Conservation (phyloP, 2,329 filamentous ascomycete genomes). For the Cryphonectria parasitica region DNA sequence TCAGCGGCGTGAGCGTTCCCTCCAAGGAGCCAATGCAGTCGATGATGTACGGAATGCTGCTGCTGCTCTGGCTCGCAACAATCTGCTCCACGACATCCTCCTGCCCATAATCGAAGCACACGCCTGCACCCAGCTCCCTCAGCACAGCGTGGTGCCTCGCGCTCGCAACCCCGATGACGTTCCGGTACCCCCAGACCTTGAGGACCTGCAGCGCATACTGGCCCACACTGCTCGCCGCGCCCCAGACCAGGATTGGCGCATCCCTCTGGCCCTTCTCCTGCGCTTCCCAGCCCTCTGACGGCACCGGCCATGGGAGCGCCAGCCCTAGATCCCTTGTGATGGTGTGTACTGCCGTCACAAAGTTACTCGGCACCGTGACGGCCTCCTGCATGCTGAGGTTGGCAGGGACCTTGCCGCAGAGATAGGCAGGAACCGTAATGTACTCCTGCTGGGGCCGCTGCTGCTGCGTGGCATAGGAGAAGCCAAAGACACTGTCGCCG, state of each 20-base stretch:
- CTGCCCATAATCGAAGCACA: conserved; percentile 52
- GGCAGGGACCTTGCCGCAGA: conserved; percentile 50
- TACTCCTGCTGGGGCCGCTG: conserved; percentile 61
- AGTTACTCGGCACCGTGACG: conserved; percentile 59
- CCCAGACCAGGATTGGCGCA: conserved; percentile 54
- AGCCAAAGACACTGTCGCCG: conserved; percentile 61
- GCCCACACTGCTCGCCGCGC: conserved; percentile 56
- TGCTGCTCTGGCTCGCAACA: conserved; percentile 34
- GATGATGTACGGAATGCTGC: conserved; percentile 49
- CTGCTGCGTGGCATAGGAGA: conserved; percentile 50
- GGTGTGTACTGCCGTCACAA: conserved; percentile 63
- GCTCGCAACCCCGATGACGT: conserved; percentile 54
- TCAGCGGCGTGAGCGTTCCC: conserved; percentile 53
- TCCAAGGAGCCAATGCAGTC: conserved; percentile 59
- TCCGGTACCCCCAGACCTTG: conserved; percentile 54
- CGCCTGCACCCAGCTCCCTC: conserved; percentile 47
- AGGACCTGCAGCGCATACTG: conserved; percentile 55
- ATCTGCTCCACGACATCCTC: conserved; percentile 42
- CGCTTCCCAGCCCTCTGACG: conserved; percentile 40
- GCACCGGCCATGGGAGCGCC: conserved; percentile 60
- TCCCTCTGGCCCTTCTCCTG: conserved; percentile 38
- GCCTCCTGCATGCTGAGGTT: conserved; percentile 49
- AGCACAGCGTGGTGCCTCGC: conserved; percentile 49
- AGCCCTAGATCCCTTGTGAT: conserved; percentile 54
- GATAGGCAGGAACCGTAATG: conserved; percentile 54